Base-by-base conservation (phyloP, 2,329 filamentous ascomycete genomes). In the Emergomyces orientalis region DNA sequence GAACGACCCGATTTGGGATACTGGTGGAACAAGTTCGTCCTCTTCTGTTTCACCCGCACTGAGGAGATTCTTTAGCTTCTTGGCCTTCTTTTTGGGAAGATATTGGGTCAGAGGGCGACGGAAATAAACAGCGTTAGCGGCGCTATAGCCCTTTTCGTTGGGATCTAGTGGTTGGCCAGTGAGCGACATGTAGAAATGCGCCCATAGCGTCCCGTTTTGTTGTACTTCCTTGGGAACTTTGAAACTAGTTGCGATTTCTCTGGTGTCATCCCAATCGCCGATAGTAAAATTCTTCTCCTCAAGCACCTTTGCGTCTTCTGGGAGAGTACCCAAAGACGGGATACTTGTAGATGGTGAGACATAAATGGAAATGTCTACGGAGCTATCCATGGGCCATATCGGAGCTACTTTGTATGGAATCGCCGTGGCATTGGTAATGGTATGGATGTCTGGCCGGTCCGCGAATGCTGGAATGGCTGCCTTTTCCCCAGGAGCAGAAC, bases 171-270 rank as follows among this genome's bases (percentile, higher is more conserved):
- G 81, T 64, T 85, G 84, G 61, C 92, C 93, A 11, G 86, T 79
- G 67, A 96, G 84, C 13, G 86, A 90, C 65, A 97, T 80, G 70
- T 91, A 96, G 76, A 97, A 95, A 75, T 99, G 94, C 2, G 90
- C 93, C 86, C 90, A 97, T 11, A 99, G 83, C 0, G 93, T 97
- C 41, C 90, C 91, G 73, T 97, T 97, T 68, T 91, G 83, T 80
- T 97, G 92, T 0, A 96, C 91, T 51, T 85, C 81, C 65, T 81
- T 80, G 2, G 94, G 93, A 3, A 97, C 86, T 2, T 81, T 77
- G 72, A 99, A 91, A 45, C 81, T 87, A 7, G 89, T 89, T 68
- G 93, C 87, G 63, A 92, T 82, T 62, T 88, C 82, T 63, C 94
- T 85, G 71, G 83, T 87, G 70, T 97, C 91, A 63, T 86, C 88